A percentile compares a stretch with the other conserved stretches of the same genome.
Evolutionary conservation across 2,329 filamentous ascomycete genomes (phyloP).

Genomic region (Gremmenia infestans): DNA sequence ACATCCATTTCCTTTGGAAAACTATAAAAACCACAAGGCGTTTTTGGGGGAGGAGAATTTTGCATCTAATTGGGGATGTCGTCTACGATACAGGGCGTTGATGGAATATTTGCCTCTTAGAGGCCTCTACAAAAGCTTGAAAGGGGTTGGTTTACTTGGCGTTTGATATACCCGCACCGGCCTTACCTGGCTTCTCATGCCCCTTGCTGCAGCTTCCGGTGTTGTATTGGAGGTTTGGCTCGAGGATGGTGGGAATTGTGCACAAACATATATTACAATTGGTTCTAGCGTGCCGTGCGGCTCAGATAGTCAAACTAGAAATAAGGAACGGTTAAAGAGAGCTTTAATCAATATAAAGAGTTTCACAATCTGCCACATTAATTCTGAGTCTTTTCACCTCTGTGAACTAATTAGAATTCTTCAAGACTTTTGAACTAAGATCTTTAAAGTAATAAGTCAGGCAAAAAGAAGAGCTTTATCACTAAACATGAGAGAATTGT

Average conservation of each 20-base stretch:
- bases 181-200: background rate
- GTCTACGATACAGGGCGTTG: conserved; percentile 4
- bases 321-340: conserved; percentile 1
- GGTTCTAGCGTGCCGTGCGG: background rate
- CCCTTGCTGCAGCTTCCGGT: background rate
- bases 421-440: too few relatives aligned
- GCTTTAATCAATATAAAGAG: conserved; percentile 1
- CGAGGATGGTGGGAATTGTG: conserved; percentile 3
- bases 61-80: background rate
- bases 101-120: background rate
- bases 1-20: background rate
- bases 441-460: too few relatives aligned
- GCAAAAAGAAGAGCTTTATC: too few relatives aligned
- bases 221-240: background rate
- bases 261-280: conserved; percentile 1
- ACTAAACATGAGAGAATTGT: too few relatives aligned
- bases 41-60: background rate
- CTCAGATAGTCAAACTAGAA: conserved; percentile 1
- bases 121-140: conserved; percentile 10
- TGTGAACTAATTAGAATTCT: too few relatives aligned
- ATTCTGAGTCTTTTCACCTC: background rate
- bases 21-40: background rate
- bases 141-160: conserved; percentile 8
- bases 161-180: conserved; percentile 16
- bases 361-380: background rate